Percentiles rank a stretch among this genome's conserved stretches.
Evolutionary conservation across 163 green algal genomes (phyloP).

Genomic region (Scenedesmus sp.): DNA sequence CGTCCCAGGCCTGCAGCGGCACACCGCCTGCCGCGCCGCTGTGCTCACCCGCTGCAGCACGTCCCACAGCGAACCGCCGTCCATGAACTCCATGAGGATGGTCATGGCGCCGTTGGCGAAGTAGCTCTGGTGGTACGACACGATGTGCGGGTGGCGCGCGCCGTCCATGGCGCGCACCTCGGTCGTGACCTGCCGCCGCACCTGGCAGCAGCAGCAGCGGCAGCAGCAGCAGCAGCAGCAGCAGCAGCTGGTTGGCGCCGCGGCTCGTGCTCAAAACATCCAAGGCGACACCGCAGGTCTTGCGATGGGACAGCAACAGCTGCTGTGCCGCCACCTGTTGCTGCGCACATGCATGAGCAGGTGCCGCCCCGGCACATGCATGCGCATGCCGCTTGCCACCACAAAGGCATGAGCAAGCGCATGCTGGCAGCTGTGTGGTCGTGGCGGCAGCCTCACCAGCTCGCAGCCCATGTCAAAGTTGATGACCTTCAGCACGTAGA

Average conservation of each 20-base stretch:
- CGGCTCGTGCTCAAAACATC: neutral
- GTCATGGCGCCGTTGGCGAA: constrained; percentile 83
- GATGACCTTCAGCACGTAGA: constrained; percentile 87
- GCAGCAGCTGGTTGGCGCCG: neutral
- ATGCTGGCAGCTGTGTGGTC: neutral
- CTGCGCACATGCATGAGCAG: neutral
- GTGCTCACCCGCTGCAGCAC: constrained; percentile 71
- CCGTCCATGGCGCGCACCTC: constrained; percentile 84
- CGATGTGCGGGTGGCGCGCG: constrained; percentile 68
- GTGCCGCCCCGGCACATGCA: neutral
- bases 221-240: neutral
- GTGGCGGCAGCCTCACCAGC: constrained; percentile 68
- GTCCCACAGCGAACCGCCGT: constrained; percentile 91
- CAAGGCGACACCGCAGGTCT: no score
- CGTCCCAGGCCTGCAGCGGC: neutral
- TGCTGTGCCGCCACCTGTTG: neutral
- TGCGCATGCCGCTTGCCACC: neutral
- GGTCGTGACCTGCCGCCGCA: constrained; percentile 68
- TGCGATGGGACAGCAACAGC: neutral
- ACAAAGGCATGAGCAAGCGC: constrained; percentile 17
- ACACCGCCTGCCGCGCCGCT: neutral
- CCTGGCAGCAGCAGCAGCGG: neutral
- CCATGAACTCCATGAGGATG: constrained; percentile 97
- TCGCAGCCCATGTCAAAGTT: constrained; percentile 80
- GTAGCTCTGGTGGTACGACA: constrained; percentile 71